Evolutionary conservation across 2,329 filamentous ascomycete species (phyloP), one percentile per base, ranked within the genome.

Genomic region (Periconia digitata): DNA sequence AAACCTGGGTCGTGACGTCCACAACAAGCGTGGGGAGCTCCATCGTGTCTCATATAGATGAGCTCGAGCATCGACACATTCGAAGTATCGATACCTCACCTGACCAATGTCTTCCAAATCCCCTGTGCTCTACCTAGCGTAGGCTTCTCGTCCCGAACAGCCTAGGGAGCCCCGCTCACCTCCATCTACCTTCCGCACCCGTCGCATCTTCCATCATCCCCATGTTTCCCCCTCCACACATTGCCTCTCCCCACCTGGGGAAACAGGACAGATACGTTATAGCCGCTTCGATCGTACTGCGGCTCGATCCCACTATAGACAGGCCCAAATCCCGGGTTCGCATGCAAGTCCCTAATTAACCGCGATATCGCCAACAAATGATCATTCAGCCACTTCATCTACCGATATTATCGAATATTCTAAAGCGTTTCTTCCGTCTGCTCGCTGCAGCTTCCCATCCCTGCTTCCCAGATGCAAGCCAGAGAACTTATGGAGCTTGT

Each of bases 351-450:
- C 12, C 6, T 16, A 50, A 56, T 56, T 56, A 56, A 43, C 55
- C 53, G 55, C 55, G 56, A 58, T 58, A 53, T 58, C 38, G 29
- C 42, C 8, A 10, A 15, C 47, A 40, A 50, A 51, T 53, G 27
- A 47, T 17, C 35, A 20, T 18, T 21, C 29, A 44, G 47, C 50
- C 55, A 58, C 39, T 49, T 55, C 17, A 22, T 22, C 37, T 24
- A 17, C 38, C 8, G 48, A 51, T 40, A 51, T 49, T 38, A 46
- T 47, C 22, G 40, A 53, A 49, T 7, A 18, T 48, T 45, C 49
- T 17, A 44, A 49, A 46, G 7, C 20, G 43, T 36, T 45, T 40
- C 44, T 42, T 47, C 48, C 49, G 48, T 44, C 51, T 43, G 44
- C 50, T 54, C 37, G 35, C 8, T 34, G 21, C n/a, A 21, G 18